A percentile compares a stretch with the other conserved stretches of the same genome.
Evolutionary conservation across 495 filamentous ascomycete species (phyloP).

Genomic region (Trichoderma virens): DNA sequence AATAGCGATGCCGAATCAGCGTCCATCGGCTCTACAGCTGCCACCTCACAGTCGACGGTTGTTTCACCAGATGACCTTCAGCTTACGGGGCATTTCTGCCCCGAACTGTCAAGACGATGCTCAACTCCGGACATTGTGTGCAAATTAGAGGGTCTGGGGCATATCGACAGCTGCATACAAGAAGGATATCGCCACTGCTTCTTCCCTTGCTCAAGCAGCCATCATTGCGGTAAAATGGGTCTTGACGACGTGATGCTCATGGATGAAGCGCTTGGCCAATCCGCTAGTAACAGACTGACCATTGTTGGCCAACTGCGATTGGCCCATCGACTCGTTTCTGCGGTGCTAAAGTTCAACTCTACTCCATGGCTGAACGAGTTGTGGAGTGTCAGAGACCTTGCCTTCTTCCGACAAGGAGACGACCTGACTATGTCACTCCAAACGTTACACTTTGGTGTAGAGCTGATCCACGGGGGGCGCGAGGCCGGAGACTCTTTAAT

Average conservation of each 20-base stretch:
- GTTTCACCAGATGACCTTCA: not conserved
- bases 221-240: not conserved
- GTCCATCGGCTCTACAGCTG: not conserved
- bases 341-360: conserved; percentile 15
- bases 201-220: conserved; percentile 10
- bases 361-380: conserved; percentile 15
- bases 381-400: conserved; percentile 14
- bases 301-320: conserved; percentile 13
- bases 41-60: not conserved
- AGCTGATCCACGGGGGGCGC: not conserved
- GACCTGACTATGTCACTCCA: conserved; percentile 15
- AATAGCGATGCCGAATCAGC: not conserved
- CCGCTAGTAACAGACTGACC: conserved; percentile 5
- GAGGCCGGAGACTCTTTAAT: not conserved
- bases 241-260: not conserved
- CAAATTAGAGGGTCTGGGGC: not conserved
- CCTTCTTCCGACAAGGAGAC: conserved; percentile 11
- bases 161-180: conserved; percentile 11
- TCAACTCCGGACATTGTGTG: not conserved
- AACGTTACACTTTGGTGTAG: conserved; percentile 15
- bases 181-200: conserved; percentile 14
- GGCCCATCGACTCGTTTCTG: conserved; percentile 12
- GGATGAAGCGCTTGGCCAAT: conserved; percentile 10
- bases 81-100: conserved; percentile 11
- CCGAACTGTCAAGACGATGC: conserved; percentile 2